Evolutionary conservation across 495 filamentous ascomycete species (phyloP).

Genomic region (Penicillium dipodomyicola): DNA sequence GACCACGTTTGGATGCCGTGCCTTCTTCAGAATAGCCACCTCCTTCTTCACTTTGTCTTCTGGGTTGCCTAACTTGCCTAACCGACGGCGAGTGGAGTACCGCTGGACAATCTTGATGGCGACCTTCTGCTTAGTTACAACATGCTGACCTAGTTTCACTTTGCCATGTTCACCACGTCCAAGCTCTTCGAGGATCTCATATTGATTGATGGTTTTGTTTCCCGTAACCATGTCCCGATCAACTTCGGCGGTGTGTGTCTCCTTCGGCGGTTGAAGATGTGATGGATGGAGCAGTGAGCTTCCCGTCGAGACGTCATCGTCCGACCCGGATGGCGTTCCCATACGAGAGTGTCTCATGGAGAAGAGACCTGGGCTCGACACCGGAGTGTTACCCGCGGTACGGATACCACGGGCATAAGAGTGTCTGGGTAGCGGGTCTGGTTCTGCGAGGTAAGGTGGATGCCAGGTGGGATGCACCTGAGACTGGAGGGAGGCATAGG

Average conservation of each 20-base stretch:
- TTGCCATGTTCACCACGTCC: constrained; percentile 95
- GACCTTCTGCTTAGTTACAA: constrained; percentile 73
- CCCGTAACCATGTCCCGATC: constrained; percentile 85
- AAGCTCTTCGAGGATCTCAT: constrained; percentile 93
- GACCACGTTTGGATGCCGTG: constrained; percentile 91
- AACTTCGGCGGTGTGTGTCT: constrained; percentile 83
- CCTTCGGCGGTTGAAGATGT: constrained; percentile 61
- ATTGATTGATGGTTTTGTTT: constrained; percentile 93
- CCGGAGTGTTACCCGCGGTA: constrained; percentile 64
- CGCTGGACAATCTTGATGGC: constrained; percentile 98
- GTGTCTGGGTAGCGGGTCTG: constrained; percentile 34
- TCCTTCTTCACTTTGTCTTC: constrained; percentile 96
- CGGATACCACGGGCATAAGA: constrained; percentile 32
- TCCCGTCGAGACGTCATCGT: constrained; percentile 44
- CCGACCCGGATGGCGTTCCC: constrained; percentile 44
- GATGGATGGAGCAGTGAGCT: constrained; percentile 65
- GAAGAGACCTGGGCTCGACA: constrained; percentile 68
- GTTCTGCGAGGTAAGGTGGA: constrained; percentile 36
- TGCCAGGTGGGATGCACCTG: constrained; percentile 49
- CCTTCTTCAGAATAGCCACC: constrained; percentile 97
- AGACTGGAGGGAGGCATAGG: constrained; percentile 50
- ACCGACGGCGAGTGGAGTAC: constrained; percentile 84
- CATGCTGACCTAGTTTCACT: constrained; percentile 86
- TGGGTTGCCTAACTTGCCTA: constrained; percentile 73
- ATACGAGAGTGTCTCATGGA: constrained; percentile 46